Base-by-base conservation (phyloP, 1,139 yeast genomes). In the Blastobotrys persicus region DNA sequence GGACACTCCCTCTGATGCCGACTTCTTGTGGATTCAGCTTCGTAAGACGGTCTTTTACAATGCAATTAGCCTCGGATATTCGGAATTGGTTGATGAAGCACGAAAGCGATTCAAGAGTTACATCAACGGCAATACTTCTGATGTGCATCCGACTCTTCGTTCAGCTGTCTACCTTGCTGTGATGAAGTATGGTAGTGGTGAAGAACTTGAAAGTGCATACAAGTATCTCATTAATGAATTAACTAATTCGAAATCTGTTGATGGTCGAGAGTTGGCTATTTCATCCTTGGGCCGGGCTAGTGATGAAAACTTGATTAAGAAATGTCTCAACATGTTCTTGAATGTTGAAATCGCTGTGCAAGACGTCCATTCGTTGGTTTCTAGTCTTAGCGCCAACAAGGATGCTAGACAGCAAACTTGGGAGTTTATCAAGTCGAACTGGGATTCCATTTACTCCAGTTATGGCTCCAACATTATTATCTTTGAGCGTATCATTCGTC, bases 211-310 rank as follows among this genome's bases (percentile, higher is more conserved):
- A 19, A 73, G 64, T 5, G 77, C 77, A 33, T 81, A 78, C 57
- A 74, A 77, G 2, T 59, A 67, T 1, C 73, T 85, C 20, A 64
- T 77, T 51, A 62, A 70, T 14, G 81, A 83, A 60, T 78, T 81
- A 35, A 64, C 69, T 6, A 60, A 69, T n/a, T 87, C 92, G 5
- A 66, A 77, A 1, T 71, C 87, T 2, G 75, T 84, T 51, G 91
- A 84, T 64, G 78, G 86, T 4, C 72, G 83, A 52, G 95, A 85
- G 65, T 72, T 79, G 46, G 85, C 87, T 0, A 70, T 85, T 33
- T 64, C 66, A 16, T 80, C 91, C 0, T 67, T 85, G 47, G 92
- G 92, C 3, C 66, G 74, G 6, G 75, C 79, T n/a, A 65, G 68
- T n/a, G 69, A 73, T 45, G 59, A 65, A 4, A 61, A 61, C 11